These are phyloP conservation scores for Candida boidinii DNA, from an alignment of 805 yeast genomes.

Conservation along the genomic window DNA sequence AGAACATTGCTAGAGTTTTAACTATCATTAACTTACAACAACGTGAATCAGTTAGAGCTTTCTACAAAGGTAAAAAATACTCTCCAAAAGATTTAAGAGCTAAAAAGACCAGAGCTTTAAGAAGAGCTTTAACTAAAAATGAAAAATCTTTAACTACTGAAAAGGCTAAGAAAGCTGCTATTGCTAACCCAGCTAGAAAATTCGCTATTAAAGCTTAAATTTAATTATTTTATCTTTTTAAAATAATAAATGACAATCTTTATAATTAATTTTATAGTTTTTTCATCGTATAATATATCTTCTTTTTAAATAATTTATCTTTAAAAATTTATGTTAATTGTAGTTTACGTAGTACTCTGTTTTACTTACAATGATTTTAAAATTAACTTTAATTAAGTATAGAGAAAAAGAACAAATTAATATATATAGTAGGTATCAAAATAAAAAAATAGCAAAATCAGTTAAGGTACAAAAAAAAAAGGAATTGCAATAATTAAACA, in stretches of 20 bases:
- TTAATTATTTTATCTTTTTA: background rate
- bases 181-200: slow-evolving; percentile 97
- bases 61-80: slow-evolving; percentile 92
- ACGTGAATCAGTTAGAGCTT: slow-evolving; percentile 90
- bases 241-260: background rate
- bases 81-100: slow-evolving; percentile 98
- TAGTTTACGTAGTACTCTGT: too few species aligned
- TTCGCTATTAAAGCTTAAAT: slow-evolving; percentile 96
- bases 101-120: slow-evolving; percentile 99
- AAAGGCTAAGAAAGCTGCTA: slow-evolving; percentile 84
- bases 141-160: slow-evolving; percentile 78
- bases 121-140: slow-evolving; percentile 87
- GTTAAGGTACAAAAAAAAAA: too few species aligned
- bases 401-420: too few species aligned
- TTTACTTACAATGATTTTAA: background rate
- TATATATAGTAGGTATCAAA: too few species aligned
- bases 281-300: background rate
- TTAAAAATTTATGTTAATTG: too few species aligned
- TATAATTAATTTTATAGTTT: background rate
- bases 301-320: too few species aligned
- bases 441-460: too few species aligned
- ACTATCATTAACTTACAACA: slow-evolving; percentile 95
- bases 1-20: slow-evolving; percentile 96
- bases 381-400: too few species aligned
- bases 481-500: too few species aligned